Evolutionary conservation across 352 stramenopile species (phyloP).

Genomic region (Globisporangium iwayamae): DNA sequence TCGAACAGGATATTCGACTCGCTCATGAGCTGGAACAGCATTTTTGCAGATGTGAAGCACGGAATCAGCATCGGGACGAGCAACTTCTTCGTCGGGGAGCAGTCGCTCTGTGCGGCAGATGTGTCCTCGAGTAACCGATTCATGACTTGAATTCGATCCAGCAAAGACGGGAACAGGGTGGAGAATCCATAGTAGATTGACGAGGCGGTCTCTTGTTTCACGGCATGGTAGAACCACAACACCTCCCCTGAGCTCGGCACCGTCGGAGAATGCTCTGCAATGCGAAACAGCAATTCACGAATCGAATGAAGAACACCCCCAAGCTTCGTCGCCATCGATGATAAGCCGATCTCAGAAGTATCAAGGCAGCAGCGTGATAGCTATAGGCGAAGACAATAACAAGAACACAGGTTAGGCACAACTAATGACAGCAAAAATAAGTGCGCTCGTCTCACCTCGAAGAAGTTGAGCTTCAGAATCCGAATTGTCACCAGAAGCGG

Average conservation of each 20-base stretch:
- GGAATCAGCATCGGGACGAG: conserved; percentile 81
- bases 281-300: conserved; percentile 63
- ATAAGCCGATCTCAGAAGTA: conserved; percentile 52
- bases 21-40: conserved; percentile 79
- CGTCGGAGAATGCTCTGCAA: conserved; percentile 50
- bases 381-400: conserved; percentile 23
- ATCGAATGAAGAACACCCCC: conserved; percentile 51
- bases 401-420: not conserved
- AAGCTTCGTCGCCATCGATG: conserved; percentile 24
- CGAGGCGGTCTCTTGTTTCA: conserved; percentile 77
- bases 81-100: conserved; percentile 47
- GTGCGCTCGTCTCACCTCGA: conserved; percentile 50
- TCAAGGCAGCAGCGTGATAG: conserved; percentile 69
- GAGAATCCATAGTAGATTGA: conserved; percentile 80
- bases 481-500: conserved; percentile 68
- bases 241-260: conserved; percentile 30
- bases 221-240: conserved; percentile 67
- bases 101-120: conserved; percentile 14
- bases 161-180: conserved; percentile 73
- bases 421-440: not conserved
- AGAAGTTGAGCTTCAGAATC: conserved; percentile 86
- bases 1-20: conserved; percentile 34
- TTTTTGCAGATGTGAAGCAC: conserved; percentile 80
- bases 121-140: conserved; percentile 64
- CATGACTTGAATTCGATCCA: conserved; percentile 79